phyloP scores from a whole-genome alignment of 768 basidiomycete species.

The Mycena crocata region DNA sequence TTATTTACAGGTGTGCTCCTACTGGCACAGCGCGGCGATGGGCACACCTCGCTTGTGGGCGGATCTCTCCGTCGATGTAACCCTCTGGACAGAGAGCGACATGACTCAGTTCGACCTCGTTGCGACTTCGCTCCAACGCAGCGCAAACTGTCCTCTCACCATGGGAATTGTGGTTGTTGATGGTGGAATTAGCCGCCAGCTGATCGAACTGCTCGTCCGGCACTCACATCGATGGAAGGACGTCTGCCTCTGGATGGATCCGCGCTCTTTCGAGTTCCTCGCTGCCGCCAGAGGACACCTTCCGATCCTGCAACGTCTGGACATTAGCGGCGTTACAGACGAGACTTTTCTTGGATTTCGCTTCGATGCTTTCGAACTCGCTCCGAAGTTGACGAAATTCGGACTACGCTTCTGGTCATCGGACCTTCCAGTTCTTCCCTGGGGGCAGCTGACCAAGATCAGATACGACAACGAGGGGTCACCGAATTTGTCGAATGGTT shows the following conservation, averaged over 20 bases:
- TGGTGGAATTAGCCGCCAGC: background rate
- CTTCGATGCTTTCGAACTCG: background rate
- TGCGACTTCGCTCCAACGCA: conserved; percentile 2
- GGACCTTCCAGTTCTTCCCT: background rate
- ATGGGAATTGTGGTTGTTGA: background rate
- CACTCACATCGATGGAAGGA: conserved; percentile 17
- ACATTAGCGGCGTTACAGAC: background rate
- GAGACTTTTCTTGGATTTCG: background rate
- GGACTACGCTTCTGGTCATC: background rate
- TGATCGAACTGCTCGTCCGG: conserved; percentile 2
- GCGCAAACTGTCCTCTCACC: background rate
- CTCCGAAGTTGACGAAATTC: conserved; percentile 1
- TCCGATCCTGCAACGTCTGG: background rate
- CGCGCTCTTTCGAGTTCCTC: background rate
- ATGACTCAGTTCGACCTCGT: background rate
- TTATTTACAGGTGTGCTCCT: conserved; percentile 15
- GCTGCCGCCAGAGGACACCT: background rate
- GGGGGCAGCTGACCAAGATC: background rate
- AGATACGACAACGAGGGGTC: background rate
- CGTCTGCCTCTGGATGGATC: background rate
- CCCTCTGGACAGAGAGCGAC: background rate
- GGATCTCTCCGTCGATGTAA: background rate
- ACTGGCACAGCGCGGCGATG: conserved; percentile 9
- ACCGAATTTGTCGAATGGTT: background rate
- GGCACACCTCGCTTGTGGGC: conserved; percentile 14